Evolutionary conservation across 108 stramenopile species (phyloP).

Genomic region (Cyclotella choctawhatcheeana): DNA sequence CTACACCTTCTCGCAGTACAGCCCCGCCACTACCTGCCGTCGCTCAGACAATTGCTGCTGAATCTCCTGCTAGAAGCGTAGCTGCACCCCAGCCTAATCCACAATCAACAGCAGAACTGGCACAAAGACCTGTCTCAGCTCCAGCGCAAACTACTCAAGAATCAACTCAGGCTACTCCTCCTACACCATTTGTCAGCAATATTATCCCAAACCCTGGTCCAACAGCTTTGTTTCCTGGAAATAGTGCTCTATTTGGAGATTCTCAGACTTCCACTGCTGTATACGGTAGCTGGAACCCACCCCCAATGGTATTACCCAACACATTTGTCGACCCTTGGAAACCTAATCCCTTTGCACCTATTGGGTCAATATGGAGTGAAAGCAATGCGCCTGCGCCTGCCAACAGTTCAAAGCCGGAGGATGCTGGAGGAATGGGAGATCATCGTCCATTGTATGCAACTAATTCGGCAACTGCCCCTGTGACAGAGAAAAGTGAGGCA

Average conservation of each 20-base stretch:
- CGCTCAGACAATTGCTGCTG: neutral
- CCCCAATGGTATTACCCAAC: conserved; percentile 32
- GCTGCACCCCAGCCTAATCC: conserved; percentile 5
- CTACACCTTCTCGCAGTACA: conserved; percentile 1
- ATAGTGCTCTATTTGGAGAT: conserved; percentile 43
- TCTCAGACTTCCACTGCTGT: conserved; percentile 25
- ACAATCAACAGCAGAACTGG: neutral
- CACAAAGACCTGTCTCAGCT: neutral
- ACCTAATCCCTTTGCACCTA: conserved; percentile 45
- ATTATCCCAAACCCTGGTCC: conserved; percentile 20
- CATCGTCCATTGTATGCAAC: conserved; percentile 4
- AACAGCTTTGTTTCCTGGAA: conserved; percentile 40
- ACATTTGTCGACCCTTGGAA: conserved; percentile 42
- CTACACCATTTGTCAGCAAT: conserved; percentile 1
- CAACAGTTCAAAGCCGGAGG: conserved; percentile 1
- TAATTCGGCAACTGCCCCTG: neutral
- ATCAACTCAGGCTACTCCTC: neutral
- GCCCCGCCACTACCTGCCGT: neutral
- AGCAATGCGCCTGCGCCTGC: neutral
- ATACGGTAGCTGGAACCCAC: conserved; percentile 44
- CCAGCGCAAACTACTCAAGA: conserved; percentile 4
- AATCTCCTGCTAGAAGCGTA: conserved; percentile 3
- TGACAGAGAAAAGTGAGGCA: neutral
- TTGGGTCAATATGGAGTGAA: conserved; percentile 42
- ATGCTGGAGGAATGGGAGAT: neutral